phyloP scores from a whole-genome alignment of 805 yeast species.

The Millerozyma acaciae region DNA sequence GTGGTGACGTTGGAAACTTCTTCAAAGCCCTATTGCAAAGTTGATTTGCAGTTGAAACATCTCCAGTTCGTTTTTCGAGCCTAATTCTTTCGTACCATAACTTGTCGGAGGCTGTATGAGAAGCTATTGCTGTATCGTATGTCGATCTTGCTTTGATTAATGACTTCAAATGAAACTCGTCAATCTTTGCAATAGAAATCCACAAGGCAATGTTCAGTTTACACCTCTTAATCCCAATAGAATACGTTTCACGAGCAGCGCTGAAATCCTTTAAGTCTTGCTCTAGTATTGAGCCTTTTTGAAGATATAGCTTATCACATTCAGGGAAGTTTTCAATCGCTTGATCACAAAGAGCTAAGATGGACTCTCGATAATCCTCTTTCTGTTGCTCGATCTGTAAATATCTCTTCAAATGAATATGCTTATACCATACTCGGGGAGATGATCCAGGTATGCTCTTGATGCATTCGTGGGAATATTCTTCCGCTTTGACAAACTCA shows the following conservation, averaged over 20 bases:
- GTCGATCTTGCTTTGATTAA: slow-evolving; percentile 64
- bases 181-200: slow-evolving; percentile 48
- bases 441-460: slow-evolving; percentile 17
- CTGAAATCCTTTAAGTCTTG: slow-evolving; percentile 21
- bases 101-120: slow-evolving; percentile 45
- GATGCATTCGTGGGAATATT: slow-evolving; percentile 21
- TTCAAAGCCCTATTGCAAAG: slow-evolving; percentile 57
- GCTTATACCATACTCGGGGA: slow-evolving; percentile 59
- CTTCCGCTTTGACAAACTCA: slow-evolving; percentile 38
- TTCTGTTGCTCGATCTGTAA: slow-evolving; percentile 5
- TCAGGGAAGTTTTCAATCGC: slow-evolving; percentile 50
- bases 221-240: slow-evolving; percentile 46
- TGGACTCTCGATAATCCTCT: slow-evolving; percentile 3
- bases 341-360: slow-evolving; percentile 28
- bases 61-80: slow-evolving; percentile 52
- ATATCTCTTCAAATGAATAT: slow-evolving; percentile 25
- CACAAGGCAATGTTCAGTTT: slow-evolving; percentile 49
- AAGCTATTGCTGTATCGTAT: slow-evolving; percentile 61
- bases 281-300: slow-evolving; percentile 54
- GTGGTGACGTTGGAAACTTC: slow-evolving; percentile 53
- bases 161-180: slow-evolving; percentile 37
- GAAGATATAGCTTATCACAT: slow-evolving; percentile 53
- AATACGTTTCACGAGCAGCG: slow-evolving; percentile 46
- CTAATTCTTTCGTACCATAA: slow-evolving; percentile 57
- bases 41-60: slow-evolving; percentile 48